phyloP scores from a whole-genome alignment of 805 yeast genomes.

The Lachancea lanzarotensis region DNA sequence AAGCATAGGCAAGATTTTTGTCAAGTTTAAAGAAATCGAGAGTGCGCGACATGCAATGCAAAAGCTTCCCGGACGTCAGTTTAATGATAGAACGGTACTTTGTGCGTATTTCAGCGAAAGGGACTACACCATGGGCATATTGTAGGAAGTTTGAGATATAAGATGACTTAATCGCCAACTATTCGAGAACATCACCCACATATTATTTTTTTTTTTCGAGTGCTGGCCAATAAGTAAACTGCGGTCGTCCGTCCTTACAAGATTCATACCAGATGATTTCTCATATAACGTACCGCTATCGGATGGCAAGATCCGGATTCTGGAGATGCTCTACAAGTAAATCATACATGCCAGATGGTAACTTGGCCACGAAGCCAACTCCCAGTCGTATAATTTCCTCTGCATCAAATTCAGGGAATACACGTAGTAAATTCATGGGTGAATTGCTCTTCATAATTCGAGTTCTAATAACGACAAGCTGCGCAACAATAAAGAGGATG shows the following conservation, averaged over 20 bases:
- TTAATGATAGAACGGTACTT: slow-evolving; percentile 62
- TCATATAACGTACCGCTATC: slow-evolving; percentile 2
- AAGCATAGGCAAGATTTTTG: slow-evolving; percentile 67
- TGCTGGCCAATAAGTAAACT: too few species aligned
- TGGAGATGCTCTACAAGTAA: slow-evolving; percentile 29
- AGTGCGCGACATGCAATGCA: slow-evolving; percentile 50
- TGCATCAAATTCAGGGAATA: slow-evolving; percentile 63
- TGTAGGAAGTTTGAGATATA: slow-evolving; percentile 1
- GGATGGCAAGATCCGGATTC: slow-evolving; percentile 13
- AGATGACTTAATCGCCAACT: too few species aligned
- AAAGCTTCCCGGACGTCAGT: slow-evolving; percentile 57
- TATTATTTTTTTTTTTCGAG: too few species aligned
- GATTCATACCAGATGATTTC: slow-evolving; percentile 10
- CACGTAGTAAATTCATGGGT: slow-evolving; percentile 68
- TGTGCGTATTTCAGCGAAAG: slow-evolving; percentile 54
- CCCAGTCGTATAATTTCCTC: slow-evolving; percentile 71
- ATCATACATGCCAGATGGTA: slow-evolving; percentile 57
- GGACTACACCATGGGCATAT: slow-evolving; percentile 44
- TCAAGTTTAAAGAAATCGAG: slow-evolving; percentile 50
- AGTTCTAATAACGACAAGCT: slow-evolving; percentile 62
- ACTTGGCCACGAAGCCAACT: slow-evolving; percentile 67
- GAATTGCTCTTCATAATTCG: slow-evolving; percentile 45
- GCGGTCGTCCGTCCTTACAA: not conserved
- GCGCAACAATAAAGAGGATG: slow-evolving; percentile 77
- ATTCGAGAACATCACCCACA: too few species aligned